Base-by-base conservation (phyloP, 441 rosid genomes). In the Populus hybrid region DNA sequence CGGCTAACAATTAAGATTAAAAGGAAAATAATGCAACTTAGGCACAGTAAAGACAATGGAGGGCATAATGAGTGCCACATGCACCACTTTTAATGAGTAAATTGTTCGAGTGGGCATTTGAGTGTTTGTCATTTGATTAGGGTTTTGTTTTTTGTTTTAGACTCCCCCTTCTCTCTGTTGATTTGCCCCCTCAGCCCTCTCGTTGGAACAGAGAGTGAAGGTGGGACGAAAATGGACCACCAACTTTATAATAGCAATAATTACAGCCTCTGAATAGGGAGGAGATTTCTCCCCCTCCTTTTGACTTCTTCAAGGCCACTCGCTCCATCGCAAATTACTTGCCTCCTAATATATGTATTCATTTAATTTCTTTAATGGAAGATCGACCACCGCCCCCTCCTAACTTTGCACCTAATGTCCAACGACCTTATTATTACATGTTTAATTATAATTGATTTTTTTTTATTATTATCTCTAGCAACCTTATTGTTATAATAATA, bases 51-150 rank as follows among this genome's bases (percentile, higher is more conserved):
- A 87, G 94, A 90, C 92, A 89, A 87, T 74, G 83, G 77, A 73
- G 42, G 74, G 88, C 88, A 89, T 85, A 72, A 89, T 87, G 86
- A 87, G 83, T 80, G 80, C 70, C 89, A 86, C 91, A 88, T 87
- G 90, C 90, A 74, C 80, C 80, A 12, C 84, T 84, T 87, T 82
- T 76, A 75, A 59, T 70, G 76, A 79, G 81, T 65, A 74, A 32
- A 73, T 79, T 70, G 38, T 78, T 84, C 80, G 81, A 85, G 85
- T 83, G 88, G 84, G 69, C 68, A 83, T 79, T 85, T 78, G 72
- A 76, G 71, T 79, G 66, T 42, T 64, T 59, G 50, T 36, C 50
- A 23, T 53, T 61, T 59, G 10, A 21, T 70, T 10, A 2, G 34
- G 40, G 10, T n/a, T 36, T 28, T 36, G 35, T 28, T n/a, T 30